phyloP scores from a whole-genome alignment of 305 asterid genomes.

The Stenogyne calaminthoides region DNA sequence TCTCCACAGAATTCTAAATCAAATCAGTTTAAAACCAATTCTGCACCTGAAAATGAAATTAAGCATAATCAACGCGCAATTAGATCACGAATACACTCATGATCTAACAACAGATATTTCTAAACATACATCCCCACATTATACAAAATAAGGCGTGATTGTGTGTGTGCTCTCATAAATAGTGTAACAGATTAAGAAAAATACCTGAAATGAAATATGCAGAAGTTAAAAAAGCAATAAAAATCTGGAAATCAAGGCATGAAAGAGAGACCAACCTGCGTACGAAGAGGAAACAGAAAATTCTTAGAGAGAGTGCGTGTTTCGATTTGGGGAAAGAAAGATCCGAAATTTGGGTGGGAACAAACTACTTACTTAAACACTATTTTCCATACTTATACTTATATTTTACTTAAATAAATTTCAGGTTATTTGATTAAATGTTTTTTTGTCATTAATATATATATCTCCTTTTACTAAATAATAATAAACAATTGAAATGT shows the following conservation, averaged over 20 bases:
- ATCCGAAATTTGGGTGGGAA: slow-evolving; percentile 54
- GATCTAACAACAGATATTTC: slow-evolving; percentile 11
- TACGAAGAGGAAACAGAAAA: slow-evolving; percentile 13
- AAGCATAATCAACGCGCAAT: slow-evolving; percentile 16
- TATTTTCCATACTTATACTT: too few relatives aligned
- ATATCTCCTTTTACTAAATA: too few relatives aligned
- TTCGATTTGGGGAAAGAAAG: slow-evolving; percentile 48
- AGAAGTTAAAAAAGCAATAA: slow-evolving; percentile 10
- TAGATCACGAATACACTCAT: background rate
- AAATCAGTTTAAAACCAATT: slow-evolving; percentile 25
- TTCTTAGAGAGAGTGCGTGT: slow-evolving; percentile 37
- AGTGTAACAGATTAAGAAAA: background rate
- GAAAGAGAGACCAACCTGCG: slow-evolving; percentile 26
- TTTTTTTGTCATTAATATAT: too few relatives aligned
- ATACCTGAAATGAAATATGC: slow-evolving; percentile 36
- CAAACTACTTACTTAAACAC: background rate
- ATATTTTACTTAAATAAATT: too few relatives aligned
- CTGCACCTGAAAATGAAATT: slow-evolving; percentile 33
- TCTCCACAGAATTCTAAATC: slow-evolving; percentile 27
- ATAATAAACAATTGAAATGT: too few relatives aligned
- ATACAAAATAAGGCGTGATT: background rate
- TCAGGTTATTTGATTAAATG: too few relatives aligned
- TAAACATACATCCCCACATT: background rate
- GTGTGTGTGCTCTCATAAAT: background rate
- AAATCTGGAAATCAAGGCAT: slow-evolving; percentile 28